Base-by-base conservation (phyloP, 371 early-diverging fungal genomes). In the Mucor irregularis region DNA sequence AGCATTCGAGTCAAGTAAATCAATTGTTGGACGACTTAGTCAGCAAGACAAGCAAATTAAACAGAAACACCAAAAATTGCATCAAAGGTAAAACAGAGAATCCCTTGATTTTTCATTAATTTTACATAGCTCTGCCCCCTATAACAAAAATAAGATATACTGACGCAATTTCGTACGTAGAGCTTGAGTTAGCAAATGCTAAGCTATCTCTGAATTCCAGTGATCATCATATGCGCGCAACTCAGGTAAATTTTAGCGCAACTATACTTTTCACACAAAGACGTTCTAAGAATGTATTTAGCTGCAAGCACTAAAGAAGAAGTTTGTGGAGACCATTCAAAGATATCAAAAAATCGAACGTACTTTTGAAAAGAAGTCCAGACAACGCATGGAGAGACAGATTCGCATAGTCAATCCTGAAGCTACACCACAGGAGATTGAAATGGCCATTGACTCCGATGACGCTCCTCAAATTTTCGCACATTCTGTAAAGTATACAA, bases 351-450 rank as follows among this genome's bases (percentile, higher is more conserved):
- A 75, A 5, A 76, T 88, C 3, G 90, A 91, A 64, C 80, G 79
- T 38, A 81, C 80, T 51, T 88, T 84, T 61, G 81, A 89, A 49
- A 80, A 83, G 51, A 87, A 87, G 59, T 86, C 87, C 56, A 86
- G 87, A 56, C 83, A 84, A 45, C 78, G 90, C 33, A 79, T 93
- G 78, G 88, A 90, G 67, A 63, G 88, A 56, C 92, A 93, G 57
- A 84, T 83, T 58, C 74, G 37, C 14, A 40, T 49, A 80, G 91
- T 91, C 33, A 89, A 88, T 22, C 93, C 93, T 19, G 81, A 85
- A 44, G 91, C 91, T 2, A 83, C 84, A 0, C 72, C 77, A 16
- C 78, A 82, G 13, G 93, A 93, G 62, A 76, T 93, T 46, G 84
- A 86, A 19, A 64, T 81, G 35, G 84, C 83, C 43, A 73, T 88